Conservation (phyloP, 2,329 filamentous ascomycete genomes). For the Ophiocordyceps camponoti-saundersi region DNA sequence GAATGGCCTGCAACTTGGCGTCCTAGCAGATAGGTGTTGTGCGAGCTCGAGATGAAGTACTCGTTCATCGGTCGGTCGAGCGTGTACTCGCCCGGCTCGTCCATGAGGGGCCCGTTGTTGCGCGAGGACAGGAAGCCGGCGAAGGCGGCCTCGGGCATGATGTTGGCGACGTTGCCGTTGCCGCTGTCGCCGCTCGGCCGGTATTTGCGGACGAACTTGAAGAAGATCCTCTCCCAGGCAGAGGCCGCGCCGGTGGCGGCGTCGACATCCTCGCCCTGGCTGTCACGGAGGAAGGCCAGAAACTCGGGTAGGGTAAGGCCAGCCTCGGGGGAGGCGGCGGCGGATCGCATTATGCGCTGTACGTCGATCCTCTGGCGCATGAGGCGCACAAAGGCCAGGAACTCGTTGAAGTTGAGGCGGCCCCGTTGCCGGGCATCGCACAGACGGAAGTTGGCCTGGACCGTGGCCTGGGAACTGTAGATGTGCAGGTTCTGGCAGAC, state of each 20-base stretch:
- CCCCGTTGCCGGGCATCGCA: slow-evolving; percentile 50
- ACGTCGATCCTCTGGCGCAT: slow-evolving; percentile 79
- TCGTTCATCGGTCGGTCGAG: slow-evolving; percentile 83
- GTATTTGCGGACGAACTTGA: slow-evolving; percentile 46
- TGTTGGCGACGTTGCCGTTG: slow-evolving; percentile 21
- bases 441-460: slow-evolving; percentile 56
- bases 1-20: slow-evolving; percentile 80
- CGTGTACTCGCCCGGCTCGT: slow-evolving; percentile 39
- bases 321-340: slow-evolving; percentile 38
- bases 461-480: slow-evolving; percentile 61
- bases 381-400: slow-evolving; percentile 64
- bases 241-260: slow-evolving; percentile 32
- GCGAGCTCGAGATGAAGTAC: slow-evolving; percentile 95
- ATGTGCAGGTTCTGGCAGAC: slow-evolving; percentile 86
- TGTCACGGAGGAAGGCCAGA: slow-evolving; percentile 51
- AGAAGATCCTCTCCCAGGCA: slow-evolving; percentile 58
- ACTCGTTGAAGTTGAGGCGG: slow-evolving; percentile 61
- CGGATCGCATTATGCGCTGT: slow-evolving; percentile 49
- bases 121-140: slow-evolving; percentile 60
- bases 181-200: slow-evolving; percentile 29
- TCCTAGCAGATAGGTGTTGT: slow-evolving; percentile 92
- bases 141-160: slow-evolving; percentile 67
- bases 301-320: slow-evolving; percentile 63
- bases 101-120: slow-evolving; percentile 50
- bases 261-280: slow-evolving; percentile 63